Base-by-base conservation (phyloP, 2,329 filamentous ascomycete species). In the Pleomassaria siparia region DNA sequence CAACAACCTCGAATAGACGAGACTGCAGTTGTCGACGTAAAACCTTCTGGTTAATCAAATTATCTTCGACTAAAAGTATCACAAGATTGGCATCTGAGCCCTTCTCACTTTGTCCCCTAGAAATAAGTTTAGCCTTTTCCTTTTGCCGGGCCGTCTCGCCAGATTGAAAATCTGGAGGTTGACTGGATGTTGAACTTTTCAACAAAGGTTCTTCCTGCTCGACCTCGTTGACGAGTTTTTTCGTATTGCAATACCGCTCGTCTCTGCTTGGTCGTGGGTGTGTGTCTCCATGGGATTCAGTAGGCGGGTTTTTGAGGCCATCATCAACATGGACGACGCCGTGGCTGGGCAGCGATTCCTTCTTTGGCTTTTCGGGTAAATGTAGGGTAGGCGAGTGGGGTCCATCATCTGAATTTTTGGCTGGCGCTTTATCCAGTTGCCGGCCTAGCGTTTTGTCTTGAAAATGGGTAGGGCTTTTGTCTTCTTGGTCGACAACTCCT, bases 21-120 rank as follows among this genome's bases (percentile, higher is more conserved):
- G 73, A 72, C 44, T 73, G 71, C 41, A 76, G 74, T 53, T 79
- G 77, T 55, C 77, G 75, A 12, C 72, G 66, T 22, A 79, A 54
- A 21, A 79, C 76, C 16, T 76, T 75, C 0, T 78, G 67, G 18
- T 79, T 79, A 45, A 79, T 73, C 2, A 71, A 45, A 37, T 79
- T 79, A 49, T 78, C 76, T 50, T 79, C 76, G 0, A 78, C 76
- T 1, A 79, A 59, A 0, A 79, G 64, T 6, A 71, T 46, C 2
- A 62, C 68, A 9, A 54, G 50, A 9, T 56, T 57, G 3, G 44
- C 37, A 16, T 63, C 54, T 3, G 50, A 52, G 3, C 43, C 48
- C n/a, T 53, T 42, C 13, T 51, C 35, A 20, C 51, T 62, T 40
- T 67, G 63, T 10, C 49, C 46, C 29, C 50, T 46, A 2, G 64